Conservation (phyloP, 1,139 yeast genomes). For the Debaryomyces coudertii region DNA sequence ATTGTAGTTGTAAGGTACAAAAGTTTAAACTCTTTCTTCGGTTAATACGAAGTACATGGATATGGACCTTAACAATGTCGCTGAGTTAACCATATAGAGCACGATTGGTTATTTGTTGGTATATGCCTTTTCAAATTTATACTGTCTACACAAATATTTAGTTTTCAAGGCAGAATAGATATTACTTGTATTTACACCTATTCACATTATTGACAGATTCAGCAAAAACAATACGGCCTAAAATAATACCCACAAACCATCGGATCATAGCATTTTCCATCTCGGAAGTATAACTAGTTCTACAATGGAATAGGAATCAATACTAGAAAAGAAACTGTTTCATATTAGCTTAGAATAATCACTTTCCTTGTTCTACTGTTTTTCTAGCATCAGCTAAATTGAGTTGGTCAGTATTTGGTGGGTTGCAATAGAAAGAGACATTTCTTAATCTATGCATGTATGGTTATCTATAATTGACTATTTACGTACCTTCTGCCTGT, state of each 20-base stretch:
- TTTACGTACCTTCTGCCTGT: slow-evolving; percentile 73
- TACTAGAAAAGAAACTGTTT: not conserved
- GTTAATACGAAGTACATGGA: too few relatives aligned
- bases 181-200: not conserved
- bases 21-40: too few relatives aligned
- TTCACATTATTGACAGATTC: not conserved
- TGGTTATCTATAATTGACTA: not conserved
- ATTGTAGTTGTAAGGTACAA: too few relatives aligned
- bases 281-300: not conserved
- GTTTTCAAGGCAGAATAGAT: not conserved
- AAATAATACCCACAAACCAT: not conserved
- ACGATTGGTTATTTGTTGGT: too few relatives aligned
- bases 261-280: not conserved
- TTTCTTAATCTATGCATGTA: too few relatives aligned
- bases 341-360: not conserved
- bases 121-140: not conserved
- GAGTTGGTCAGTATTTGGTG: slow-evolving; percentile 3
- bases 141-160: not conserved
- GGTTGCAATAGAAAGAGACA: too few relatives aligned
- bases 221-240: not conserved
- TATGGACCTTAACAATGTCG: not conserved
- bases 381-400: slow-evolving; percentile 60
- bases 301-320: not conserved
- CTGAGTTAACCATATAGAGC: not conserved
- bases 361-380: slow-evolving; percentile 35